phyloP scores from a whole-genome alignment of 805 yeast species.

The Candida nitratophila region DNA sequence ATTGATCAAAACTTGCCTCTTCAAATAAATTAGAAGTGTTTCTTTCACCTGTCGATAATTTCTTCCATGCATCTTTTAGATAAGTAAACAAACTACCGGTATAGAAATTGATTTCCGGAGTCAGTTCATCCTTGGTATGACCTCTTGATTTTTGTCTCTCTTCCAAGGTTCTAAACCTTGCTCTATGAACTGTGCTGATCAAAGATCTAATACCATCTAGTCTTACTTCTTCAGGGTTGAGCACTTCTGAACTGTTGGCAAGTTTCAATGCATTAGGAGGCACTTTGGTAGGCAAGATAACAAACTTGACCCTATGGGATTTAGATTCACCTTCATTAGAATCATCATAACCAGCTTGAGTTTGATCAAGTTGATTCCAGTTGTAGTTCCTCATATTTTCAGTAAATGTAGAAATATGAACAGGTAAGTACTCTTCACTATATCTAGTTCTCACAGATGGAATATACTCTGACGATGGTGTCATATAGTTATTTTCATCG shows the following conservation, averaged over 20 bases:
- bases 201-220: constrained; percentile 82
- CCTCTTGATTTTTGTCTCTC: constrained; percentile 31
- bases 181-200: constrained; percentile 54
- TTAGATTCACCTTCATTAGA: constrained; percentile 47
- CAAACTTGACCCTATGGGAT: constrained; percentile 71
- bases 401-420: constrained; percentile 49
- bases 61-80: constrained; percentile 32
- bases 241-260: constrained; percentile 42
- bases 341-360: constrained; percentile 86
- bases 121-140: constrained; percentile 36
- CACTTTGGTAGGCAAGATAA: constrained; percentile 70
- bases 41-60: constrained; percentile 13
- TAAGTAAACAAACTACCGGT: constrained; percentile 77
- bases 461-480: constrained; percentile 24
- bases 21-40: constrained; percentile 14
- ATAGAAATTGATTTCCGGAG: constrained; percentile 77
- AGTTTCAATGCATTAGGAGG: constrained; percentile 42
- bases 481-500: neutral
- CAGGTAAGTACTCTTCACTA: constrained; percentile 55
- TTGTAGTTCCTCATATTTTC: constrained; percentile 51
- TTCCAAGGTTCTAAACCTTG: constrained; percentile 38
- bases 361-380: constrained; percentile 91
- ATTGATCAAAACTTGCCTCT: constrained; percentile 35
- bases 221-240: constrained; percentile 80
- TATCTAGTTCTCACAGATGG: constrained; percentile 72